phyloP scores from a whole-genome alignment of 108 stramenopile species.

The Cyclotella cryptica region DNA sequence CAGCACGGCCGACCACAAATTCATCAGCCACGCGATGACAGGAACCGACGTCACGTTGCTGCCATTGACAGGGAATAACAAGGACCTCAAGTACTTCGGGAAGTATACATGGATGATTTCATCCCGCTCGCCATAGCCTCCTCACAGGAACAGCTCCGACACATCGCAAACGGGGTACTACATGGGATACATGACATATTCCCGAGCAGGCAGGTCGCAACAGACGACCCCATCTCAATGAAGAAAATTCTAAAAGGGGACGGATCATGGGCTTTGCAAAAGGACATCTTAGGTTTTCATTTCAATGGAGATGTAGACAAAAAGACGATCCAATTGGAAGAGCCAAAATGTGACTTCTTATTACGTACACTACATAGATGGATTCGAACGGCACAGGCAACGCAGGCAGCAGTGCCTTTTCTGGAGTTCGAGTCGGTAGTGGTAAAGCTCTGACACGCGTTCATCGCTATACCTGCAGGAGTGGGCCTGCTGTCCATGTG shows the following conservation, averaged over 20 bases:
- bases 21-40: too few relatives aligned
- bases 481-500: too few relatives aligned
- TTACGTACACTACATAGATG: neutral
- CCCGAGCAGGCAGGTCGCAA: conserved; percentile 3
- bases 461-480: conserved; percentile 3
- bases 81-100: conserved; percentile 2
- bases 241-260: too few relatives aligned
- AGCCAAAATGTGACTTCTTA: too few relatives aligned
- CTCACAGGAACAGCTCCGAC: neutral
- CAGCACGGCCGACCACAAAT: too few relatives aligned
- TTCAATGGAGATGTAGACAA: too few relatives aligned
- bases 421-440: conserved; percentile 19
- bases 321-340: too few relatives aligned
- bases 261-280: too few relatives aligned
- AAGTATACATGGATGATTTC: conserved; percentile 34
- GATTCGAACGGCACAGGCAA: neutral
- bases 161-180: too few relatives aligned
- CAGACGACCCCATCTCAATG: too few relatives aligned
- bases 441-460: conserved; percentile 18
- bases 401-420: neutral
- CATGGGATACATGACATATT: conserved; percentile 30
- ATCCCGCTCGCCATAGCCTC: conserved; percentile 12
- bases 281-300: too few relatives aligned
- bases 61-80: neutral
- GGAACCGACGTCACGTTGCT: too few relatives aligned